phyloP scores from a whole-genome alignment of 2,329 filamentous ascomycete genomes.

The Xylariomycetidae sp. region DNA sequence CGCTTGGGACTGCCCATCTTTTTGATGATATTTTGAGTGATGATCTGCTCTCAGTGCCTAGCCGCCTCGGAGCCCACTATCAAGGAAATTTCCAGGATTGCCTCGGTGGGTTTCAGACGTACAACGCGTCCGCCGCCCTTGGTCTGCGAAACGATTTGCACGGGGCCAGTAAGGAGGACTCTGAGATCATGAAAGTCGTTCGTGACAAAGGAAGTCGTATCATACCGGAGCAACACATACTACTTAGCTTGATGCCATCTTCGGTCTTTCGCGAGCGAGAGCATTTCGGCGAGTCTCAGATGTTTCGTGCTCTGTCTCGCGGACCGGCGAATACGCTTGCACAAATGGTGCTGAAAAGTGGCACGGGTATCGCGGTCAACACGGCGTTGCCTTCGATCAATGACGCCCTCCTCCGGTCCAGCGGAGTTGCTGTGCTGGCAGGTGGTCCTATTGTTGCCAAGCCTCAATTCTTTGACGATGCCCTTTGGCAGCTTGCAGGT shows the following conservation, averaged over 20 bases:
- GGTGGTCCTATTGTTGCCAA: conserved; percentile 76
- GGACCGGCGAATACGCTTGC: conserved; percentile 62
- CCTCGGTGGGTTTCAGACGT: conserved; percentile 92
- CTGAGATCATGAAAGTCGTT: conserved; percentile 86
- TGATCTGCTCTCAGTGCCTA: conserved; percentile 85
- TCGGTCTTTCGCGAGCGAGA: conserved; percentile 78
- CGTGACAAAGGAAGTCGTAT: conserved; percentile 77
- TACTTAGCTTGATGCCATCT: conserved; percentile 77
- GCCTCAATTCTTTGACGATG: conserved; percentile 83
- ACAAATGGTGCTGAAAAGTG: conserved; percentile 64
- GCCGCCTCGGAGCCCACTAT: conserved; percentile 83
- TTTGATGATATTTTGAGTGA: conserved; percentile 85
- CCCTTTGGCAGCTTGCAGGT: conserved; percentile 87
- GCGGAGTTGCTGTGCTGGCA: conserved; percentile 75
- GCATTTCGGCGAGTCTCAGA: conserved; percentile 67
- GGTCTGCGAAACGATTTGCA: conserved; percentile 88
- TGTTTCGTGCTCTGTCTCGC: conserved; percentile 71
- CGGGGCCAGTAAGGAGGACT: conserved; percentile 81
- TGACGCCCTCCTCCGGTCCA: conserved; percentile 74
- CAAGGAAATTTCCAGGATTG: conserved; percentile 96
- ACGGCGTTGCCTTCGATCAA: conserved; percentile 81
- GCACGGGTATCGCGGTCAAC: conserved; percentile 79
- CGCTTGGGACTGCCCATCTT: conserved; percentile 80
- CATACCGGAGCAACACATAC: conserved; percentile 71
- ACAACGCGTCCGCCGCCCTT: conserved; percentile 83